Evolutionary conservation across 352 stramenopile genomes (phyloP), one percentile per base, ranked within the genome.

Genomic region (Pythium angustatum): DNA sequence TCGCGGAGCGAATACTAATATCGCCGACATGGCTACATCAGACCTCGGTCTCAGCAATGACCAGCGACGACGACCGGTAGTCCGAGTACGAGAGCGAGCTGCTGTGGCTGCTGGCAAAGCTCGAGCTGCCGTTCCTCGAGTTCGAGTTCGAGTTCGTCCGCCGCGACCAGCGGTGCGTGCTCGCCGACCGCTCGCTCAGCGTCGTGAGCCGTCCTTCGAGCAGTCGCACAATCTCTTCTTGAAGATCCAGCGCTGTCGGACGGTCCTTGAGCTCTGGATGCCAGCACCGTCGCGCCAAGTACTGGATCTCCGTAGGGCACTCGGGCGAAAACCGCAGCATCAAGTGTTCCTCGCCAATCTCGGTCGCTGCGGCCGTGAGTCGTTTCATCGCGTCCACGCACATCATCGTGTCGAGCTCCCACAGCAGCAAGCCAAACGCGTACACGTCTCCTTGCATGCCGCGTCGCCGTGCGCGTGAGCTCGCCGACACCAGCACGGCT

Each of bases 371-470:
- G 2, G 51, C 51, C 12, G 72, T 75, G 21, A 90, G 52, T 45
- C 86, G 68, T 38, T 88, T 76, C 67, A 81, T 76, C 34, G 67
- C 56, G 44, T 86, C 79, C 15, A 90, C 70, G 10, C 72, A 80
- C 64, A 88, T 75, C 77, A 91, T 83, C 48, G 80, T 90, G 52
- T 92, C 83, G 24, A 92, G 65, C 59, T 92, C 83, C 83, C 83
- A 92, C 5, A 92, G 64, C 36, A 92, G 68, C 56, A 86, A 72
- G 2, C 83, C 83, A 51, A 92, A 92, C 27, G 79, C 76, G 64
- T 90, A 92, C 24, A 92, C 71, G 55, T 92, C 83, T 34, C 68
- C 60, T 15, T 82, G 59, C 28, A 66, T 73, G 28, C 54, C 66
- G 1, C 50, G 43, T 1, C 55, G 53, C 7, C 55, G 22, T 28